Base-by-base conservation (phyloP, 192 early-diverging fungal species). In the Backusella mclennaniae region DNA sequence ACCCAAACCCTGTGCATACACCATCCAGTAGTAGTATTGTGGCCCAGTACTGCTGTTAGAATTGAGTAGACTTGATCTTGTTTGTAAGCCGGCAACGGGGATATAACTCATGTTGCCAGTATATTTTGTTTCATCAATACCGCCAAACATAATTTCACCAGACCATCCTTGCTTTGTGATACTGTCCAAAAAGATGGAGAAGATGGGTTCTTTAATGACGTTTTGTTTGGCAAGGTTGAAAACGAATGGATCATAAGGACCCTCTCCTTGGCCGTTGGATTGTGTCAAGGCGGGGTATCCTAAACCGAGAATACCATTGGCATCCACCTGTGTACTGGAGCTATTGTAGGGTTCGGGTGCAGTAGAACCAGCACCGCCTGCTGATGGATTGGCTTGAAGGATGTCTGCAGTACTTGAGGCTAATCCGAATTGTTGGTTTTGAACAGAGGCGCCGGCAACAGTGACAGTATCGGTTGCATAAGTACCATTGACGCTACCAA, bases 141-240 rank as follows among this genome's bases (percentile, higher is more conserved):
- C 88, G 31, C 86, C 87, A 78, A 91, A 82, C 15, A 79, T 83
- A n/a, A 91, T 80, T 71, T 86, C 83, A 1, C 88, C 89, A 1
- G 77, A 68, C 49, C 73, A 77, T 36, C 77, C 80, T 53, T 73
- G 35, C 17, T 63, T 41, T 4, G 26, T 44, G 14, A 41, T 73
- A 44, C 46, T 66, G 17, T 78, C 75, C 12, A 82, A 38, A 35
- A 49, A 82, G 31, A 82, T 73, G 11, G 76, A 75, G 42, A 82
- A 82, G 14, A 82, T 41, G 4, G 80, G 73, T 8, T 82, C 29
- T 11, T 56, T 15, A 4, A 82, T 78, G 6, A 78, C 4, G 3
- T 70, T 67, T 21, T 78, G 53, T 3, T 74, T n/a, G 0, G 36
- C 73, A 12, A 82, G 63, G 52, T 82, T 82, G 35, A 82, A 82